Evolutionary conservation across 164 flowering plant genomes (phyloP).

Genomic region (Stephania cephalantha): DNA sequence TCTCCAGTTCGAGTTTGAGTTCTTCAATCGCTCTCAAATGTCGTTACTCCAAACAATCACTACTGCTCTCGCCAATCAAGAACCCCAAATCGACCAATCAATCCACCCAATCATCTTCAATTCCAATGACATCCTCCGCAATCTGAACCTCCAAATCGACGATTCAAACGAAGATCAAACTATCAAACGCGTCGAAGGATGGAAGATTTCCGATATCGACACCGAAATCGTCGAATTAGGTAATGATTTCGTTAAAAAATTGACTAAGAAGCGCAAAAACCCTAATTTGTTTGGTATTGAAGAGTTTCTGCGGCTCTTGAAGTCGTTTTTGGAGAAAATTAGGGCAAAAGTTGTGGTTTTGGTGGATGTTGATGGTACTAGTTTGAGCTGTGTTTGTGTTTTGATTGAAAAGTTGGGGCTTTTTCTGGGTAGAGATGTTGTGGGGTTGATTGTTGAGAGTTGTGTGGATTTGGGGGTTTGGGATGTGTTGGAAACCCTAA

Average conservation of each 20-base stretch:
- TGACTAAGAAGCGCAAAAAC: conserved; percentile 49
- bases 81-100: background rate
- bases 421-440: conserved; percentile 46
- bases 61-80: background rate
- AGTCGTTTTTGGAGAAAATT: conserved; percentile 39
- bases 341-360: conserved; percentile 26
- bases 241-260: conserved; percentile 30
- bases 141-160: conserved; percentile 37
- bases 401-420: conserved; percentile 48
- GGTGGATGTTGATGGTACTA: conserved; percentile 19
- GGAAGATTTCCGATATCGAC: conserved; percentile 49
- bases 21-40: background rate
- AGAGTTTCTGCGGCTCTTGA: conserved; percentile 37
- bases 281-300: conserved; percentile 23
- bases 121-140: conserved; percentile 15
- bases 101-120: conserved; percentile 7
- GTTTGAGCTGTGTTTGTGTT: conserved; percentile 16
- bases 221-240: conserved; percentile 30
- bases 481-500: conserved; percentile 52
- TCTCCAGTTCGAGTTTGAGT: background rate
- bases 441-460: conserved; percentile 44
- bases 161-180: conserved; percentile 23
- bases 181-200: conserved; percentile 46
- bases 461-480: conserved; percentile 55
- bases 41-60: background rate